Conservation (phyloP, 2,329 filamentous ascomycete species). For the Lanzia echinophila region DNA sequence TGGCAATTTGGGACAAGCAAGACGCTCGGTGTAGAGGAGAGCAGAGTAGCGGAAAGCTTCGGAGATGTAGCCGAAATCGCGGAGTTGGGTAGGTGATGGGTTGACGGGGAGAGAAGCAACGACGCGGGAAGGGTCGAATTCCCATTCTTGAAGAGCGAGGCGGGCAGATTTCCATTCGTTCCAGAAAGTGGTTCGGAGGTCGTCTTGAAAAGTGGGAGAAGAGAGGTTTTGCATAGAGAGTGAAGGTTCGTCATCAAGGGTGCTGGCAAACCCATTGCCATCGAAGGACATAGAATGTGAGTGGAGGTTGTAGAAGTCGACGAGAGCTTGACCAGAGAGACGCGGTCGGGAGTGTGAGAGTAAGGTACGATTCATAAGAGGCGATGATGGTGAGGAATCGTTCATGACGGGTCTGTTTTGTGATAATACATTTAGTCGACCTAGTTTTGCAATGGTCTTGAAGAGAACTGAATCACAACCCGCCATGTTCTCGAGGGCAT, state of each 20-base stretch:
- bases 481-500: constrained; percentile 67
- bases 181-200: constrained; percentile 67
- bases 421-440: constrained; percentile 76
- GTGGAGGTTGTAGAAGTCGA: constrained; percentile 46
- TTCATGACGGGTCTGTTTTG: constrained; percentile 56
- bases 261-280: constrained; percentile 57
- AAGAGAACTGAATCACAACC: constrained; percentile 85
- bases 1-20: constrained; percentile 69
- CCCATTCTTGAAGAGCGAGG: constrained; percentile 71
- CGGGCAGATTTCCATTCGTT: constrained; percentile 78
- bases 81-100: constrained; percentile 54
- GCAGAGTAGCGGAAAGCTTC: constrained; percentile 88
- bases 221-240: constrained; percentile 23
- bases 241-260: constrained; percentile 48
- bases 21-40: constrained; percentile 80
- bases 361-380: constrained; percentile 17
- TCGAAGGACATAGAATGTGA: constrained; percentile 55
- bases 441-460: constrained; percentile 76
- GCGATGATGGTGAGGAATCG: constrained; percentile 31
- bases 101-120: constrained; percentile 42
- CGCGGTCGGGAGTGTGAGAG: constrained; percentile 29
- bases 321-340: constrained; percentile 35
- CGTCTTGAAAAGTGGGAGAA: constrained; percentile 43
- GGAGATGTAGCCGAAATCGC: constrained; percentile 74
- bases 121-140: constrained; percentile 55